These are phyloP conservation scores for Cyberlindnera samutprakarnensis DNA, from an alignment of 805 yeast species.

Conservation along the genomic window DNA sequence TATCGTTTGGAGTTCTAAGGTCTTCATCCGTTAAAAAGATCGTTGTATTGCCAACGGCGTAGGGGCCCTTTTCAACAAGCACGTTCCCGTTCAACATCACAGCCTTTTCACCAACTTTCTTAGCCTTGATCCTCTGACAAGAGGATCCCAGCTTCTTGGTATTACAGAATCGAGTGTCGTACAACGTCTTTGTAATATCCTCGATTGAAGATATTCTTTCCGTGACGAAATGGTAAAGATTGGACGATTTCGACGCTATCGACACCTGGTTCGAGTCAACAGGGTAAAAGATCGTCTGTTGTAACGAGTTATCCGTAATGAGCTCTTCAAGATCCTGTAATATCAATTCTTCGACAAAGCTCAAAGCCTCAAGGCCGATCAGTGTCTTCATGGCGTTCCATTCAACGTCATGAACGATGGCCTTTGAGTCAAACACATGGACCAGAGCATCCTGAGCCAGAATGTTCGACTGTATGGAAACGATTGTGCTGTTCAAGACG, in stretches of 20 bases:
- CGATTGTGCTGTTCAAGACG: conserved; percentile 25
- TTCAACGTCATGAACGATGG: conserved; percentile 20
- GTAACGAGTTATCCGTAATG: conserved; percentile 42
- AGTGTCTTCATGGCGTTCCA: conserved; percentile 53
- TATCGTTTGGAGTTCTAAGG: conserved; percentile 52
- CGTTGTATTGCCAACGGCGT: conserved; percentile 52
- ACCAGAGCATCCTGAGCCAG: conserved; percentile 41
- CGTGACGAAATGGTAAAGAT: conserved; percentile 60
- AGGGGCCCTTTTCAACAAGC: conserved; percentile 36
- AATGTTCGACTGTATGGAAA: conserved; percentile 32
- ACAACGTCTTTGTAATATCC: conserved; percentile 24
- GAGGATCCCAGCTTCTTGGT: conserved; percentile 49
- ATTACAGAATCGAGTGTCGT: conserved; percentile 45
- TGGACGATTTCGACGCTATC: conserved; percentile 25
- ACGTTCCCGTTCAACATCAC: conserved; percentile 49
- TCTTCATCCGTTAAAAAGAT: conserved; percentile 60
- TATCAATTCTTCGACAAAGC: conserved; percentile 62
- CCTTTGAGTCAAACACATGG: conserved; percentile 36
- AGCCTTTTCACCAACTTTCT: conserved; percentile 24
- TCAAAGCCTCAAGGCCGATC: conserved; percentile 49
- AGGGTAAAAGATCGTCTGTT: conserved; percentile 60
- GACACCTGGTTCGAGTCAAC: conserved; percentile 22
- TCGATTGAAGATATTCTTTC: conserved; percentile 31
- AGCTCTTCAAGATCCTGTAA: conserved; percentile 49
- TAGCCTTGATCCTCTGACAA: conserved; percentile 55